These are phyloP conservation scores for Pulicaria dysenterica DNA, from an alignment of 129 eudicot genomes.

Conservation along the genomic window DNA sequence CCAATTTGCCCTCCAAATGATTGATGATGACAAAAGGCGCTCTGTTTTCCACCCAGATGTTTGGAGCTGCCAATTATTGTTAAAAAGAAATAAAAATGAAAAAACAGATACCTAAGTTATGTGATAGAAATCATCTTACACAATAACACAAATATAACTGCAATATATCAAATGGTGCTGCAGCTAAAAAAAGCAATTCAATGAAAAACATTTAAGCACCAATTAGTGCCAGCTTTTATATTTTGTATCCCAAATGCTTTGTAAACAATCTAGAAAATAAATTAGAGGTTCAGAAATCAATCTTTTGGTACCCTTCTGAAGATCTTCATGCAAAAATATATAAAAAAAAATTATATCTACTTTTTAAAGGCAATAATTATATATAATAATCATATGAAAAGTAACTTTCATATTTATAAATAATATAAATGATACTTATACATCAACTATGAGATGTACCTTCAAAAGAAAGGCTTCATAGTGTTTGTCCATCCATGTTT, in stretches of 20 bases:
- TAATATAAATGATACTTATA: too few species aligned
- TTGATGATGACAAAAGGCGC: slow-evolving; percentile 82
- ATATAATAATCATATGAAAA: background rate
- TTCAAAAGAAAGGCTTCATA: slow-evolving; percentile 57
- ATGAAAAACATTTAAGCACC: background rate
- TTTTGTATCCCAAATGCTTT: background rate
- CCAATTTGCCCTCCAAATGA: slow-evolving; percentile 94
- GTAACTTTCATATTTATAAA: background rate
- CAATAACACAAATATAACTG: background rate
- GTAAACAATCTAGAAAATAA: background rate
- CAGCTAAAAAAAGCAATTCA: background rate
- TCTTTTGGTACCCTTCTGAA: too few species aligned
- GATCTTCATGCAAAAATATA: too few species aligned
- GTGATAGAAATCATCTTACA: slow-evolving; percentile 16
- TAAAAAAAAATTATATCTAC: too few species aligned
- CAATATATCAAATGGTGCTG: background rate
- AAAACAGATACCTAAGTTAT: background rate
- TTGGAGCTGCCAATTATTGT: slow-evolving; percentile 60
- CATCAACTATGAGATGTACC: slow-evolving; percentile 44
- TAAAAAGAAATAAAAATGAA: background rate
- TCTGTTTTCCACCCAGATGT: slow-evolving; percentile 85
- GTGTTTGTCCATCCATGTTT: slow-evolving; percentile 82
- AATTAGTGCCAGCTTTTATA: background rate
- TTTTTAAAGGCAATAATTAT: background rate
- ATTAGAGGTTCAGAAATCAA: too few species aligned